A percentile compares a stretch with the other conserved stretches of the same genome.
phyloP scores from a whole-genome alignment of 495 filamentous ascomycete species.

The Penicillium fimorum region DNA sequence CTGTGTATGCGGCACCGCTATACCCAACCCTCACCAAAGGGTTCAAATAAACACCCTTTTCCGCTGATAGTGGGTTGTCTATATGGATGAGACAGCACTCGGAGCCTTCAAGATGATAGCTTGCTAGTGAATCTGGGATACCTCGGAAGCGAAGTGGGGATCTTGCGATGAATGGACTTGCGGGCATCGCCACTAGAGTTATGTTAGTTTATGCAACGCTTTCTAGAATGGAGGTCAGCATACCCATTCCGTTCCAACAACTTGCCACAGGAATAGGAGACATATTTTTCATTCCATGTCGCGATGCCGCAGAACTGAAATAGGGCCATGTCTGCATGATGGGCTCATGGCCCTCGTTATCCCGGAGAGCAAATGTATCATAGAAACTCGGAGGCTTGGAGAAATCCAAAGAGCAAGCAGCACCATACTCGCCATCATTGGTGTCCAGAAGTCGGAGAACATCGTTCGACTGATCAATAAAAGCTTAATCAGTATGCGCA shows the following conservation, averaged over 20 bases:
- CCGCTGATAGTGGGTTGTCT: conserved; percentile 57
- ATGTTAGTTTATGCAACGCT: conserved; percentile 5
- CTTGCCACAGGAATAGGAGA: conserved; percentile 65
- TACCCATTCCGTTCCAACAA: conserved; percentile 83
- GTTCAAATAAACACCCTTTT: conserved; percentile 71
- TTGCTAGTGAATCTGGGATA: conserved; percentile 65
- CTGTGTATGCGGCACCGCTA: conserved; percentile 54
- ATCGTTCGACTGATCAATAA: conserved; percentile 50
- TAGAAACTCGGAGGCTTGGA: conserved; percentile 66
- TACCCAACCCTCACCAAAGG: conserved; percentile 77
- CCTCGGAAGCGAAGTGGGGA: conserved; percentile 64
- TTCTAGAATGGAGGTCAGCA: background rate
- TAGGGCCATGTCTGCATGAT: conserved; percentile 73
- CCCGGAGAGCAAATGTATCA: conserved; percentile 83
- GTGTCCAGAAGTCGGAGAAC: conserved; percentile 70
- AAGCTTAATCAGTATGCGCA: background rate
- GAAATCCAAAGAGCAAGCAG: conserved; percentile 81
- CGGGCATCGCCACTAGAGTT: conserved; percentile 52
- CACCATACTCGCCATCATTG: conserved; percentile 69
- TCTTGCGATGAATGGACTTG: conserved; percentile 53
- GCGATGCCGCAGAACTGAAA: conserved; percentile 62
- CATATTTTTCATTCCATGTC: conserved; percentile 53
- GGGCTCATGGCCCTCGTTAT: conserved; percentile 59
- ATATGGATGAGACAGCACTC: conserved; percentile 84
- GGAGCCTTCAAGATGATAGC: conserved; percentile 68